Evolutionary conservation across 768 basidiomycete species (phyloP), one percentile per base, ranked within the genome.

Genomic region (Tricholomella constricta): DNA sequence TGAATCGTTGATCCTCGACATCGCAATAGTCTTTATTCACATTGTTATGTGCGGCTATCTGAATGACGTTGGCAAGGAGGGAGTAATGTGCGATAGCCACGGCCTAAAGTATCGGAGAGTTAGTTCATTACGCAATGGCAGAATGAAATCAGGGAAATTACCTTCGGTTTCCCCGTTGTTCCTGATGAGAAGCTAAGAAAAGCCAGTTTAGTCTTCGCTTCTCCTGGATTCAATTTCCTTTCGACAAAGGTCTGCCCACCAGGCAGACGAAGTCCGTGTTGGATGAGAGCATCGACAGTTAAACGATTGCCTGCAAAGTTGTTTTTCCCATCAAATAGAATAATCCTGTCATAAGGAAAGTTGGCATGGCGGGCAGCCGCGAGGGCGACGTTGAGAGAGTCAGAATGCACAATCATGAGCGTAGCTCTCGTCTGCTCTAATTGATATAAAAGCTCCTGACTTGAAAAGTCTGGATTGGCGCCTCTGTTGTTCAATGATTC

Each of bases 161-260:
- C 85, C 80, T 90, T 88, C 0, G 89, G 88, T 54, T 73, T 80
- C 0, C 89, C 88, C 2, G 89, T 91, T 0, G 88, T 91, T 51
- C 80, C 80, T 19, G 87, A 88, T 0, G 87, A 89, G 62, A 89
- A 89, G 62, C 78, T 83, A 23, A 89, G 68, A 55, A 89, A 82
- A 0, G 89, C 88, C 12, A 89, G 63, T 63, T 87, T 90, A 10
- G 78, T 84, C 67, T 75, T 86, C 15, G 72, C 86, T 68, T 90
- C 88, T 1, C 85, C 84, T 0, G 76, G 74, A 3, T 54, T 64
- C 36, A 90, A 66, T 31, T 58, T 74, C 25, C 78, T 72, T 63
- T 89, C 86, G 6, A 67, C 68, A 54, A 80, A 87, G 9, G 63
- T 48, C 1, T 67, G 51, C 14, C 43, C 57, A 2, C 67, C 44